A percentile compares a stretch with the other conserved stretches of the same genome.
Evolutionary conservation across 345 rosid genomes (phyloP).

Genomic region (Brassica incana): DNA sequence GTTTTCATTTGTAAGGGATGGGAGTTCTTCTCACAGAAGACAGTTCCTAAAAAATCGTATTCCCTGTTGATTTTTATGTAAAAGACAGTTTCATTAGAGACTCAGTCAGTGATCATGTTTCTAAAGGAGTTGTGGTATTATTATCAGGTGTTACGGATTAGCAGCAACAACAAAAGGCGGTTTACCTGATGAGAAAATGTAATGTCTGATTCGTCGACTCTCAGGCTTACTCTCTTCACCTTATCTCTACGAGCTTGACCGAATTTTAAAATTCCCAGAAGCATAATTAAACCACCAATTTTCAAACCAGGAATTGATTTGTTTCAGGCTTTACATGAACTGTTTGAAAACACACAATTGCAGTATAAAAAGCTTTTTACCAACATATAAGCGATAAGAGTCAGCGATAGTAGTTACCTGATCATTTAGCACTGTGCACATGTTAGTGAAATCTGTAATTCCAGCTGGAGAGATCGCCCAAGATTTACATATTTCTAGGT

Average conservation of each 20-base stretch:
- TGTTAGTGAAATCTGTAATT: slow-evolving; percentile 60
- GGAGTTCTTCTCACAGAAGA: slow-evolving; percentile 47
- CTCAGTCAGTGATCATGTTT: too few relatives aligned
- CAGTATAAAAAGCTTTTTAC: slow-evolving; percentile 37
- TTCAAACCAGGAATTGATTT: not conserved
- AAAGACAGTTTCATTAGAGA: too few relatives aligned
- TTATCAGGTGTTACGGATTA: not conserved
- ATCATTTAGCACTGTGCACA: slow-evolving; percentile 79
- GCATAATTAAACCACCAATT: not conserved
- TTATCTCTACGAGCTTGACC: slow-evolving; percentile 68
- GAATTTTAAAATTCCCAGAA: slow-evolving; percentile 71
- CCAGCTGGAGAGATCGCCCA: slow-evolving; percentile 66
- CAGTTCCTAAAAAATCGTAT: slow-evolving; percentile 76
- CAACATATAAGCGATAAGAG: not conserved
- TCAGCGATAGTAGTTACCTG: slow-evolving; percentile 50
- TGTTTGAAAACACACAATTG: not conserved
- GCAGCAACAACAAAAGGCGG: not conserved
- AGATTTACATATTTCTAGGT: slow-evolving; percentile 69
- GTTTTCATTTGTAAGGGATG: not conserved
- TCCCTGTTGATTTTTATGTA: slow-evolving; percentile 49
- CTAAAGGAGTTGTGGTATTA: too few relatives aligned
- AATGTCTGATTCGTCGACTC: slow-evolving; percentile 69
- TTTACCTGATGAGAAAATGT: slow-evolving; percentile 76
- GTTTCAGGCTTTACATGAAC: not conserved
- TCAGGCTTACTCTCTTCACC: slow-evolving; percentile 58